phyloP scores from a whole-genome alignment of 768 basidiomycete species.

The Lanmaoa rubissima region DNA sequence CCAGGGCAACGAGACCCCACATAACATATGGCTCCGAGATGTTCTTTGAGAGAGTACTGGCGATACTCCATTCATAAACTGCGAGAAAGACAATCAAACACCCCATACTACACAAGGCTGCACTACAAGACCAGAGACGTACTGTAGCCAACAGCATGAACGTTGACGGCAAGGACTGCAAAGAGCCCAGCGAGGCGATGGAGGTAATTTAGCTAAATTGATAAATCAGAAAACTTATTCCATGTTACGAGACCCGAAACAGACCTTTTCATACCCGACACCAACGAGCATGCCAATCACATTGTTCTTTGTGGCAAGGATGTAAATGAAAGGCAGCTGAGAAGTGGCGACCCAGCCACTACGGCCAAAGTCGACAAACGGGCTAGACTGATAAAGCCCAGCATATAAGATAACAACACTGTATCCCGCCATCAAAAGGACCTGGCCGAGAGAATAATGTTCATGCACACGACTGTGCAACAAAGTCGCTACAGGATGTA shows the following conservation, averaged over 20 bases:
- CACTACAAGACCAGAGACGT: slow-evolving; percentile 21
- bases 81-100: neutral
- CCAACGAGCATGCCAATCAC: slow-evolving; percentile 56
- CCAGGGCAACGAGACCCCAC: slow-evolving; percentile 54
- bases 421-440: slow-evolving; percentile 46
- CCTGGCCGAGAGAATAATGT: slow-evolving; percentile 52
- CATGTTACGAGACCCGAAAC: neutral
- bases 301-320: slow-evolving; percentile 71
- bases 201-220: slow-evolving; percentile 62
- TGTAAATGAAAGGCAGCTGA: slow-evolving; percentile 63
- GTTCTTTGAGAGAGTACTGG: slow-evolving; percentile 38
- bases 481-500: slow-evolving; percentile 42
- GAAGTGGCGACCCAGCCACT: slow-evolving; percentile 53
- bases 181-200: slow-evolving; percentile 67
- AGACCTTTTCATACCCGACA: slow-evolving; percentile 62
- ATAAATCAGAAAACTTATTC: neutral
- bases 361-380: slow-evolving; percentile 50
- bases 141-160: slow-evolving; percentile 62
- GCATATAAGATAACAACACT: slow-evolving; percentile 43
- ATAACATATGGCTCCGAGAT: slow-evolving; percentile 36
- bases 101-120: neutral
- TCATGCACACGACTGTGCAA: slow-evolving; percentile 45
- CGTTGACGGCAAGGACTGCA: slow-evolving; percentile 52
- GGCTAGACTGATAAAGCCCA: slow-evolving; percentile 48
- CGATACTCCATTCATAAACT: slow-evolving; percentile 60